These are phyloP conservation scores for Dendrobium catenatum DNA, from an alignment of 106 monocot genomes.

Conservation along the genomic window DNA sequence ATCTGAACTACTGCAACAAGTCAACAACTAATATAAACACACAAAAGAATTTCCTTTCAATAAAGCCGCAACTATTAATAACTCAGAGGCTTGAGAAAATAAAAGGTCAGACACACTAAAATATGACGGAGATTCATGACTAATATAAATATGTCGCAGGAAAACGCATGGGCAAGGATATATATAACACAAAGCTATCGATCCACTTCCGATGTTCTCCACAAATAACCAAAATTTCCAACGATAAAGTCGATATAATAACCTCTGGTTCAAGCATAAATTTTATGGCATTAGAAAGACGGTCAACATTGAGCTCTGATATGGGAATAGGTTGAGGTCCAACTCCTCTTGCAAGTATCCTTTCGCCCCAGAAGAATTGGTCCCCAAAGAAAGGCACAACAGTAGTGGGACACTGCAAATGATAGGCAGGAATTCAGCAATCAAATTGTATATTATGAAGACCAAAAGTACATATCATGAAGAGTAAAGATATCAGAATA, in stretches of 20 bases:
- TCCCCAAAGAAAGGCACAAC: slow-evolving; percentile 95
- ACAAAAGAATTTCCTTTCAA: background rate
- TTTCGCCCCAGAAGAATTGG: slow-evolving; percentile 92
- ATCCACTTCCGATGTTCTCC: background rate
- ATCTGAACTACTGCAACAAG: background rate
- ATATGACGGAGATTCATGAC: background rate
- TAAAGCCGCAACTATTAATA: background rate
- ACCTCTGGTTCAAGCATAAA: slow-evolving; percentile 96
- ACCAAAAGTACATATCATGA: background rate
- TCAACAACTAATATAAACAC: background rate
- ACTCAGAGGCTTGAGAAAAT: background rate
- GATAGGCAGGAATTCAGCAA: background rate
- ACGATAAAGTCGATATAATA: slow-evolving; percentile 8
- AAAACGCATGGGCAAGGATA: background rate
- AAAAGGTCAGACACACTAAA: background rate
- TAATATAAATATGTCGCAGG: background rate
- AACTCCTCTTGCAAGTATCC: slow-evolving; percentile 64
- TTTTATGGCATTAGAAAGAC: slow-evolving; percentile 62
- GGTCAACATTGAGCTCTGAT: slow-evolving; percentile 60
- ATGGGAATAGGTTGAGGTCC: slow-evolving; percentile 94
- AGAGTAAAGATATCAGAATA: background rate
- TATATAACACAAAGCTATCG: background rate
- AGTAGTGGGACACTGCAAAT: slow-evolving; percentile 84
- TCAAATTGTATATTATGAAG: background rate
- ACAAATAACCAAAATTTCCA: background rate